phyloP scores from a whole-genome alignment of 2,329 filamentous ascomycete genomes.

The Epichloe baconii region DNA sequence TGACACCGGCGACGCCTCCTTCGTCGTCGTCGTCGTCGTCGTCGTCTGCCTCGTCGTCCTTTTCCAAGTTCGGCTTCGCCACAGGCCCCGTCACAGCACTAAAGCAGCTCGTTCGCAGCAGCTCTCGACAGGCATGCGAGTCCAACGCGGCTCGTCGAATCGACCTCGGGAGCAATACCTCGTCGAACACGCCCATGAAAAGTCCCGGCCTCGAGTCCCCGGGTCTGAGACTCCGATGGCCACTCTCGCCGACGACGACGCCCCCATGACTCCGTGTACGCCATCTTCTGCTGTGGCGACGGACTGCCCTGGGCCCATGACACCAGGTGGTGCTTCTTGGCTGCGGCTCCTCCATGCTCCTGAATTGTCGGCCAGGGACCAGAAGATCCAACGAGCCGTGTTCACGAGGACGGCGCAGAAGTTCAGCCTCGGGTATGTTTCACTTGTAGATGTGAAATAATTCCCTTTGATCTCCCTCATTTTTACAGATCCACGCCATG shows the following conservation, averaged over 20 bases:
- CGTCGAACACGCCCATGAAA: not conserved
- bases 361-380: slow-evolving; percentile 31
- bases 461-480: too few relatives aligned
- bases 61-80: slow-evolving; percentile 6
- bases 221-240: slow-evolving; percentile 12
- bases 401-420: slow-evolving; percentile 41
- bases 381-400: slow-evolving; percentile 32
- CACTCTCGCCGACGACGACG: slow-evolving; percentile 18
- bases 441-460: too few relatives aligned
- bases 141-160: slow-evolving; percentile 2
- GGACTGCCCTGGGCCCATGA: slow-evolving; percentile 18
- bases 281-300: slow-evolving; percentile 23
- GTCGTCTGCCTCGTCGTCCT: not conserved
- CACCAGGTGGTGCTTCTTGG: slow-evolving; percentile 27
- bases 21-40: slow-evolving; percentile 4
- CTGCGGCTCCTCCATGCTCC: slow-evolving; percentile 38
- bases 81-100: slow-evolving; percentile 19
- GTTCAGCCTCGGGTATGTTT: slow-evolving; percentile 24
- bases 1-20: slow-evolving; percentile 17
- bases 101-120: slow-evolving; percentile 19
- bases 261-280: slow-evolving; percentile 36
- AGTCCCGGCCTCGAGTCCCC: slow-evolving; percentile 14
- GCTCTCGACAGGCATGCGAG: slow-evolving; percentile 10
- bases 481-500: not conserved
- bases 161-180: not conserved